Evolutionary conservation across 306 rosid genomes (phyloP), one percentile per base, ranked within the genome.

Genomic region (Rosa multiflora): DNA sequence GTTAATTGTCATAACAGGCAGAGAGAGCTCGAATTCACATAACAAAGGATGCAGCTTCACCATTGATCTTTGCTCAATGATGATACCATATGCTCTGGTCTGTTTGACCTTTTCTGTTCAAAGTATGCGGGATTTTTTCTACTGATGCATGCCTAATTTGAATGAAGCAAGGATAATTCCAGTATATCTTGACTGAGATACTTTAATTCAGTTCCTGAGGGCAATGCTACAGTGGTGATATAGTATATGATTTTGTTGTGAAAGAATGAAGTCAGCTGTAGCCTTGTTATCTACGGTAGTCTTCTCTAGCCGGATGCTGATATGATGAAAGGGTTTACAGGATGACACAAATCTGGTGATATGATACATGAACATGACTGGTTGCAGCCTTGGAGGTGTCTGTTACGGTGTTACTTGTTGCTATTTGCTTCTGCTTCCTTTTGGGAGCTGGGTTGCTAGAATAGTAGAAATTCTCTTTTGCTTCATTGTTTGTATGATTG

Each of bases 1-100:
- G 21, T 79, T 77, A 51, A 78, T 26, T 81, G n/a, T 81, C 74
- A 61, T 70, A 20, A 6, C 79, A 89, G 93, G 92, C 79, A 61
- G 85, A 37, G 40, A 91, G 81, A 69, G 87, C 84, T 23, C 86
- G 61, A 21, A 21, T 83, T 79, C 76, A 71, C 80, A 43, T 83
- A 32, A 58, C 56, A 68, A 68, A 80, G 46, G 83, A 81, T 21
- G 74, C 85, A 58, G 71, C 80, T 0, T 73, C 79, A 62, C 77
- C 86, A 70, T 26, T 74, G 40, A 71, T n/a, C 47, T 59, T 70
- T 51, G 56, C 77, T 72, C 79, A 74, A 59, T 48, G 39, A 63
- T 35, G 7, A 4, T 40, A 6, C 55, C 42, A 40, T 21, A 21
- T 39, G 48, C 59, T 4, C 66, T 55, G 10, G 67, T 39, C 35